A percentile compares a stretch with the other conserved stretches of the same genome.
Conservation (phyloP, 208 protist species). For the Giardia duodenalis region DNA sequence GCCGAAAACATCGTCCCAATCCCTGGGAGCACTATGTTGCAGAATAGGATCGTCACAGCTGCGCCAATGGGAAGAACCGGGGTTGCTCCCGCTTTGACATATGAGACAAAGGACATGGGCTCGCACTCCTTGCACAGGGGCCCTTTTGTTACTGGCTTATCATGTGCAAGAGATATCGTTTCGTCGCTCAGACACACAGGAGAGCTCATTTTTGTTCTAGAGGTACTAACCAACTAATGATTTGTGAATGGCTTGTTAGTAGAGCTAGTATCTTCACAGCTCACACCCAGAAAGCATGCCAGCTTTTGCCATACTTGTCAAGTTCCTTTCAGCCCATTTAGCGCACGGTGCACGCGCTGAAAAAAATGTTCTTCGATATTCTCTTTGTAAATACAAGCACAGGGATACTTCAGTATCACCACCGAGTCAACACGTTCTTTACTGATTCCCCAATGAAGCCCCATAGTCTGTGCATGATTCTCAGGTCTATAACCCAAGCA, state of each 20-base stretch:
- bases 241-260: too few species aligned
- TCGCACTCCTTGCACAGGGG: neutral
- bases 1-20: neutral
- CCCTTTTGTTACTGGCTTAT: neutral
- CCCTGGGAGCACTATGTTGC: neutral
- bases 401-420: neutral
- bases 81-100: neutral
- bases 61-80: neutral
- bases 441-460: neutral
- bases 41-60: neutral
- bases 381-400: neutral
- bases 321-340: too few species aligned
- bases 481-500: neutral
- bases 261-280: too few species aligned
- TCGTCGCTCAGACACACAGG: neutral
- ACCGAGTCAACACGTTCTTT: neutral
- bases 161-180: neutral
- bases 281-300: too few species aligned
- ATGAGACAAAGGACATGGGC: neutral
- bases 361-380: neutral
- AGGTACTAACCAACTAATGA: too few species aligned
- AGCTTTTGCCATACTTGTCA: too few species aligned
- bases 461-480: neutral
- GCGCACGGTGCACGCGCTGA: too few species aligned
- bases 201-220: neutral